Base-by-base conservation (phyloP, 176 grass and related monocot genomes). In the Puya raimondii region DNA sequence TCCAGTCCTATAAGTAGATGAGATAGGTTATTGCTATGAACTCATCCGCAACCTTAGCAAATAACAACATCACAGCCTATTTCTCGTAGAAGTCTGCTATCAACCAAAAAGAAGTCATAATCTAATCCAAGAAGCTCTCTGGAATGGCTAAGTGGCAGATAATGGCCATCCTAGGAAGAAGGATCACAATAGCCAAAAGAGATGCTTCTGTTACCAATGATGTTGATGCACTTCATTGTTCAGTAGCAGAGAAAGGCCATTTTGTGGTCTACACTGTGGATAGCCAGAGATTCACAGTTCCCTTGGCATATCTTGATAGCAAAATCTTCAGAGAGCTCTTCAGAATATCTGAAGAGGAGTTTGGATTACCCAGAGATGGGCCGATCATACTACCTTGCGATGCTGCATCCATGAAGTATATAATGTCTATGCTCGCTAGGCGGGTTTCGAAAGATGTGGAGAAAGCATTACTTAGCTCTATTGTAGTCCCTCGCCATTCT, bases 141-240 rank as follows among this genome's bases (percentile, higher is more conserved):
- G 70, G 83, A 22, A 80, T 85, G 17, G 83, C 83, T 12, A 91
- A 80, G 48, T 91, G 82, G 88, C 81, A 77, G 4, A 80, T 69
- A 23, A 64, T 85, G 48, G 65, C 79, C 0, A 58, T 61, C 1
- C 12, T 85, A 2, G 68, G 79, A 8, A 82, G 75, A 77, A 88
- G 64, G 80, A 80, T 78, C 18, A 21, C 73, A 5, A 23, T 23
- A 57, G 14, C 56, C 3, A 53, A 50, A 23, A 68, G 9, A 49
- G 73, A 23, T 64, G 64, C 71, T 80, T 71, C 27, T 66, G 25
- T 66, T 51, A 3, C 47, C 83, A 53, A 76, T 67, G 52, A 66
- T 61, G 76, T 20, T 80, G 0, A 52, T 67, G 53, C 75, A 80
- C 2, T 9, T 83, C 27, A 42, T 72, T 22, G 52, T 49, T 18